phyloP scores from a whole-genome alignment of 176 grass and related monocot species.

The Aegilops tauschii region DNA sequence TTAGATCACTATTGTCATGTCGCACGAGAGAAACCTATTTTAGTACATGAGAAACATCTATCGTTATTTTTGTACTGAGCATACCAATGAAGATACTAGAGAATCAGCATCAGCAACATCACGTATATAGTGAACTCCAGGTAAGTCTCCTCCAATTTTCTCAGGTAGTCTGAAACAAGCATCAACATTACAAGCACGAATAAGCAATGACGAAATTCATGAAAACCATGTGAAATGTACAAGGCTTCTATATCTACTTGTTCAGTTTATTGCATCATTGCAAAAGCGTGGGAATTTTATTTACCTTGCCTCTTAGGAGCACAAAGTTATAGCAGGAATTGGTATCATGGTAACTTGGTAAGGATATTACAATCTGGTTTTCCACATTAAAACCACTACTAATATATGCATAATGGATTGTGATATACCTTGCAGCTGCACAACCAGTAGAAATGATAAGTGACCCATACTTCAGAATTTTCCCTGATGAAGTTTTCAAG shows the following conservation, averaged over 20 bases:
- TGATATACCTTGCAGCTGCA: conserved; percentile 59
- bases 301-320: not conserved
- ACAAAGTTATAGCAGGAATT: not conserved
- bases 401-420: not conserved
- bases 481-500: conserved; percentile 78
- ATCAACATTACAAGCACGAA: conserved; percentile 15
- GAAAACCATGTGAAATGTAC: not conserved
- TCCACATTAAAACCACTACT: not conserved
- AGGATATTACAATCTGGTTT: not conserved
- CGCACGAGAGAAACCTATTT: not conserved
- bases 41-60: not conserved
- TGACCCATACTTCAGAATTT: conserved; percentile 87
- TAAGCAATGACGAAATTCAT: conserved; percentile 2
- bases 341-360: not conserved
- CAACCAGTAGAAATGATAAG: conserved; percentile 92
- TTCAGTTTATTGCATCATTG: not conserved
- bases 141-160: conserved; percentile 79
- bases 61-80: not conserved
- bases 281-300: not conserved
- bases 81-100: conserved; percentile 92
- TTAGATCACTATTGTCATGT: not conserved
- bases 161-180: conserved; percentile 67
- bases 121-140: conserved; percentile 87
- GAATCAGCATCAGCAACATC: conserved; percentile 88
- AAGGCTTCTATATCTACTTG: not conserved